phyloP scores from a whole-genome alignment of 495 filamentous ascomycete species.

The Hypoxylon rickii region DNA sequence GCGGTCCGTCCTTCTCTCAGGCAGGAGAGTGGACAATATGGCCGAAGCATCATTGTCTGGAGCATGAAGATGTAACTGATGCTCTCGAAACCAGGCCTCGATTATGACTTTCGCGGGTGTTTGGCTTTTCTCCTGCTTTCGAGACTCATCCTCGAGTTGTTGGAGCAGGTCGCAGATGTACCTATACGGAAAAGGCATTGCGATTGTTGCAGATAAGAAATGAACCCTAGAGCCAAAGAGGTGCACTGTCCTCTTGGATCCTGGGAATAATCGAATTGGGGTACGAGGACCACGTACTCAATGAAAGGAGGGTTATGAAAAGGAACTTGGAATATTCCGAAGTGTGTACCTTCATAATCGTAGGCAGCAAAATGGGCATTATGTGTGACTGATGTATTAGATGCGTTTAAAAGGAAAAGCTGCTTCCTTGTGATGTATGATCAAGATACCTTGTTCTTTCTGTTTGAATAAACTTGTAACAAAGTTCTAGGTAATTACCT shows the following conservation, averaged over 20 bases:
- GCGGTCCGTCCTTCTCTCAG: slow-evolving; percentile 73
- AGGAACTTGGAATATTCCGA: not conserved
- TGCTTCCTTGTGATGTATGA: slow-evolving; percentile 16
- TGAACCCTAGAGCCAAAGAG: too few species aligned
- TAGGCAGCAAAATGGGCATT: slow-evolving; percentile 22
- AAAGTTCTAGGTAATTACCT: too few species aligned
- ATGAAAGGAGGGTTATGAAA: not conserved
- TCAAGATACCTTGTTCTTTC: not conserved
- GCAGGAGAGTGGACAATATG: slow-evolving; percentile 73
- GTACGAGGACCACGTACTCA: too few species aligned
- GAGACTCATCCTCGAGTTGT: slow-evolving; percentile 37
- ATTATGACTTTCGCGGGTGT: slow-evolving; percentile 46
- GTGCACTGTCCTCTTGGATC: too few species aligned
- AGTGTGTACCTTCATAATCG: not conserved
- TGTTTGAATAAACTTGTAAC: not conserved
- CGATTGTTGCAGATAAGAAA: too few species aligned
- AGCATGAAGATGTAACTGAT: slow-evolving; percentile 57
- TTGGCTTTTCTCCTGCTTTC: slow-evolving; percentile 38
- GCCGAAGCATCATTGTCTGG: slow-evolving; percentile 58
- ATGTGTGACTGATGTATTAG: slow-evolving; percentile 3
- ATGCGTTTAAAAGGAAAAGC: not conserved
- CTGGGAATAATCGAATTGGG: too few species aligned
- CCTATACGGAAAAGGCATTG: slow-evolving; percentile 39
- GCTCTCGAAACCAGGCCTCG: slow-evolving; percentile 63
- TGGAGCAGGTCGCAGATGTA: slow-evolving; percentile 46